Evolutionary conservation across 2,329 filamentous ascomycete species (phyloP).

Genomic region (Zymoseptoria ardabiliae): DNA sequence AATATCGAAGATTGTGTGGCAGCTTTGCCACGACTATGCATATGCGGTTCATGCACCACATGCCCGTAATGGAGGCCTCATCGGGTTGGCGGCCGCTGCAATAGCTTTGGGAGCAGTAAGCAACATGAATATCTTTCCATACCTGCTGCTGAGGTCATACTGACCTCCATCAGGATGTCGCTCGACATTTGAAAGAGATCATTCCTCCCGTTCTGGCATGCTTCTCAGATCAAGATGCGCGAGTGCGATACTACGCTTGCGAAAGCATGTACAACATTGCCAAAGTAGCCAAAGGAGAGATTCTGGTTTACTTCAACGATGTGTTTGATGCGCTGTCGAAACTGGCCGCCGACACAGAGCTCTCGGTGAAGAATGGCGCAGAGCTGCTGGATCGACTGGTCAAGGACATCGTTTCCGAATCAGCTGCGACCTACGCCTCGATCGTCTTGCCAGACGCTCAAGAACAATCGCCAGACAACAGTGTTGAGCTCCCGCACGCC

Average conservation of each 20-base stretch:
- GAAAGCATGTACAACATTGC: slow-evolving; percentile 99
- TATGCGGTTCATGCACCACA: slow-evolving; percentile 96
- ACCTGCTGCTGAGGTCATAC: neutral
- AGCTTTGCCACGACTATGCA: slow-evolving; percentile 95
- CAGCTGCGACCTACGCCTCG: slow-evolving; percentile 88
- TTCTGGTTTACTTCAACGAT: slow-evolving; percentile 94
- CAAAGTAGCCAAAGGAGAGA: slow-evolving; percentile 97
- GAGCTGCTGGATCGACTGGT: slow-evolving; percentile 90
- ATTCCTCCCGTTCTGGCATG: slow-evolving; percentile 94
- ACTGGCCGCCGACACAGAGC: slow-evolving; percentile 88
- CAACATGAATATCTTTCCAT: slow-evolving; percentile 17
- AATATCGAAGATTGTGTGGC: slow-evolving; percentile 83
- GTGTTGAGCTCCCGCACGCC: slow-evolving; percentile 62
- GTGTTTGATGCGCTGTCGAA: slow-evolving; percentile 97
- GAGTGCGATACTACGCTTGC: slow-evolving; percentile 95
- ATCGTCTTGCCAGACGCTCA: slow-evolving; percentile 54
- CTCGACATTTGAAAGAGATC: slow-evolving; percentile 84
- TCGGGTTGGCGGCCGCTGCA: slow-evolving; percentile 87
- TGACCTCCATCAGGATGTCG: slow-evolving; percentile 61
- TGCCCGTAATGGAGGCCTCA: slow-evolving; percentile 90
- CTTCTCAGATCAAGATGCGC: slow-evolving; percentile 95
- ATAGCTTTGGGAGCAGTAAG: slow-evolving; percentile 88
- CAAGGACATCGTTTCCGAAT: slow-evolving; percentile 94
- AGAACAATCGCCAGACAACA: slow-evolving; percentile 28
- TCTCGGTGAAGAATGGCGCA: slow-evolving; percentile 96